A percentile compares a stretch with the other conserved stretches of the same genome.
These are phyloP conservation scores for Zanthoxylum bungeanum DNA, from an alignment of 345 rosid species.

Conservation along the genomic window DNA sequence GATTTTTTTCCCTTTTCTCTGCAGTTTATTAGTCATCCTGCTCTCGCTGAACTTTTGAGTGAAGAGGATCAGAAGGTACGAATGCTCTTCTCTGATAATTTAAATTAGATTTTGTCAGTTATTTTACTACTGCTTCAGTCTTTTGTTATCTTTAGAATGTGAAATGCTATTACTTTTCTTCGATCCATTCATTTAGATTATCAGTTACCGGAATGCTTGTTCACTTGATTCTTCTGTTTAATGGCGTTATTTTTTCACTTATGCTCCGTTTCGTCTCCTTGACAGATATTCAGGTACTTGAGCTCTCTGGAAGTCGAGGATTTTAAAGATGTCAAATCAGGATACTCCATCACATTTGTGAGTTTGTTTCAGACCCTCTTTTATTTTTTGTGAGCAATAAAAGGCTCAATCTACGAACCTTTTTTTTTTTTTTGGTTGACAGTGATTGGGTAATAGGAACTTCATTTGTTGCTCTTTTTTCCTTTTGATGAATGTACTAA, in stretches of 20 bases:
- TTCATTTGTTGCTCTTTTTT: neutral
- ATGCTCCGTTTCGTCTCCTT: neutral
- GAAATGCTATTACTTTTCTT: neutral
- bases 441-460: neutral
- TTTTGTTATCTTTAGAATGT: neutral
- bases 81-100: neutral
- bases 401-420: neutral
- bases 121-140: neutral
- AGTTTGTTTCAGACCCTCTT: slow-evolving; percentile 28
- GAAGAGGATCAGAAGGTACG: slow-evolving; percentile 95
- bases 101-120: neutral
- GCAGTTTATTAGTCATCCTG: slow-evolving; percentile 91
- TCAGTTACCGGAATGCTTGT: neutral
- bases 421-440: neutral
- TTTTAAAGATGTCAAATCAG: slow-evolving; percentile 85
- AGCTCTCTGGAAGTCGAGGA: slow-evolving; percentile 83
- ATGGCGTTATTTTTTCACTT: neutral
- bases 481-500: neutral
- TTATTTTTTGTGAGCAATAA: neutral
- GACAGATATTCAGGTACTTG: slow-evolving; percentile 69
- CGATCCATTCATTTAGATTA: neutral
- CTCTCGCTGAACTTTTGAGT: slow-evolving; percentile 67
- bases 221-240: neutral
- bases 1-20: slow-evolving; percentile 7
- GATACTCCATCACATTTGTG: slow-evolving; percentile 84